Evolutionary conservation across 2,329 filamentous ascomycete species (phyloP).

Genomic region (Colletotrichum trifolii): DNA sequence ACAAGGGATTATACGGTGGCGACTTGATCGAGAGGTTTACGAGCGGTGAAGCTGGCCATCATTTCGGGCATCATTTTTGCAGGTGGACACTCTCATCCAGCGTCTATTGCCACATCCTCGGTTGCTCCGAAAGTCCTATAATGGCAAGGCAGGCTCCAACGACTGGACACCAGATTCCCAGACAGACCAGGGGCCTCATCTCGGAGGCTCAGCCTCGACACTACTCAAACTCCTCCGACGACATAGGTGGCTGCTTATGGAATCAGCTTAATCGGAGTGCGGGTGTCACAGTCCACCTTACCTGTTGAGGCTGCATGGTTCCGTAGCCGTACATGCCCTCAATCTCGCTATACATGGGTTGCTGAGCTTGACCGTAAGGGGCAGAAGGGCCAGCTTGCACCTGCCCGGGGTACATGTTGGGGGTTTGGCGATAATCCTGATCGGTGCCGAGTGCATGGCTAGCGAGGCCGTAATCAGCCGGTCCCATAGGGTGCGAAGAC

Average conservation of each 20-base stretch:
- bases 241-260: conserved; percentile 52
- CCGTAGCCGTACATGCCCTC: conserved; percentile 88
- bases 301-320: conserved; percentile 84
- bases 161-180: too few species aligned
- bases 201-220: too few species aligned
- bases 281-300: conserved; percentile 52
- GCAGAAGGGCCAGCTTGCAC: conserved; percentile 78
- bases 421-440: conserved; percentile 82
- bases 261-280: not conserved
- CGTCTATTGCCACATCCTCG: too few species aligned
- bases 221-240: conserved; percentile 59
- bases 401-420: conserved; percentile 83
- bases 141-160: too few species aligned
- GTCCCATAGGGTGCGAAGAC: conserved; percentile 66
- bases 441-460: conserved; percentile 74
- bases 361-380: conserved; percentile 81
- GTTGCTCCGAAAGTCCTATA: too few species aligned
- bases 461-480: conserved; percentile 70
- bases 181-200: too few species aligned
- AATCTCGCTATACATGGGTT: conserved; percentile 83
- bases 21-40: not conserved
- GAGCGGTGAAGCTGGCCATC: not conserved
- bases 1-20: too few species aligned
- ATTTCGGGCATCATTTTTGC: too few species aligned
- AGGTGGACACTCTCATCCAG: too few species aligned